Conservation (phyloP, 495 filamentous ascomycete species). For the Penicillium samsonianum region DNA sequence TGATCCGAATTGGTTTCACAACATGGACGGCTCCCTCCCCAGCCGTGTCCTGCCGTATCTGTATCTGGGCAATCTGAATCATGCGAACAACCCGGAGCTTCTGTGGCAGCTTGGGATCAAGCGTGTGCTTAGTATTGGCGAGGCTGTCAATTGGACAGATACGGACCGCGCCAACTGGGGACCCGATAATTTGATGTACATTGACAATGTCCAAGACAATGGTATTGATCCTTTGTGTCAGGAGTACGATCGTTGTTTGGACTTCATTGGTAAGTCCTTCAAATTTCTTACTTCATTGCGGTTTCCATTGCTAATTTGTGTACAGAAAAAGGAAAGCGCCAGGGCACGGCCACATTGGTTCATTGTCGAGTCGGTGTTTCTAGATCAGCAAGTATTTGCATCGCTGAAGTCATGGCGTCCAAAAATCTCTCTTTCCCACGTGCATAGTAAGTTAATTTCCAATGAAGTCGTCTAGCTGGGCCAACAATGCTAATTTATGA, state of each 20-base stretch:
- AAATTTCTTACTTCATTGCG: background rate
- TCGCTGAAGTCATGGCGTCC: slow-evolving; percentile 92
- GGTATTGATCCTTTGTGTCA: slow-evolving; percentile 89
- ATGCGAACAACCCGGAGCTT: slow-evolving; percentile 90
- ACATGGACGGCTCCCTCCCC: slow-evolving; percentile 87
- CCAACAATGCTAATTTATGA: background rate
- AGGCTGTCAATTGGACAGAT: slow-evolving; percentile 77
- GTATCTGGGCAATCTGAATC: slow-evolving; percentile 89
- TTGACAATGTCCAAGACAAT: slow-evolving; percentile 91
- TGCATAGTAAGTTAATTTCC: slow-evolving; percentile 67
- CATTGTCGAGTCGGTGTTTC: slow-evolving; percentile 97
- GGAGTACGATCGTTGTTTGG: slow-evolving; percentile 83
- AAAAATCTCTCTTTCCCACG: slow-evolving; percentile 80
- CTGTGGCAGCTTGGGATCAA: slow-evolving; percentile 77
- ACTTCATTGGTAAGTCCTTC: slow-evolving; percentile 78
- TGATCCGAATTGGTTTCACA: slow-evolving; percentile 77
- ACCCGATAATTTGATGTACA: slow-evolving; percentile 69
- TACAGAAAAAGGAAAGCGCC: slow-evolving; percentile 70
- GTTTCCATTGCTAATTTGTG: slow-evolving; percentile 5
- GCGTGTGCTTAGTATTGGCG: slow-evolving; percentile 91
- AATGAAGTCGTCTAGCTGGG: background rate
- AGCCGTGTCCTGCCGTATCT: slow-evolving; percentile 90
- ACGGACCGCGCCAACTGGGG: slow-evolving; percentile 69
- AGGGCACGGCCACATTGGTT: slow-evolving; percentile 84
- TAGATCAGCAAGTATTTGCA: slow-evolving; percentile 93